A percentile compares a stretch with the other conserved stretches of the same genome.
These are phyloP conservation scores for Curvularia verruculosa DNA, from an alignment of 2,329 filamentous ascomycete genomes.

Conservation along the genomic window DNA sequence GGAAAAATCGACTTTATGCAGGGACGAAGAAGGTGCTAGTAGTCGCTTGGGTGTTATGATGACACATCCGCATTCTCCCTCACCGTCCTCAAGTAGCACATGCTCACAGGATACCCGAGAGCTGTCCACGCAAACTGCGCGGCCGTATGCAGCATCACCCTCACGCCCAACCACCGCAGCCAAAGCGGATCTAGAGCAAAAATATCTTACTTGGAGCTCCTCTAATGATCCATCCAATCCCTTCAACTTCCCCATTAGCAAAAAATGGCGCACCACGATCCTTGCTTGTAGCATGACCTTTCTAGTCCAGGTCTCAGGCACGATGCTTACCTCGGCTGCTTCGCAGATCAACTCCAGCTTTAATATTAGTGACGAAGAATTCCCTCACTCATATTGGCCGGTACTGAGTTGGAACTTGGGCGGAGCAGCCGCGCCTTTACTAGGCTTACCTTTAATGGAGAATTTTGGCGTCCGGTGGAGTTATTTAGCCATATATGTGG, in stretches of 20 bases:
- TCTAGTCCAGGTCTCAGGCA: slow-evolving; percentile 41
- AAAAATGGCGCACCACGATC: slow-evolving; percentile 53
- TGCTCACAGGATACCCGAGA: neutral
- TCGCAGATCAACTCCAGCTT: slow-evolving; percentile 50
- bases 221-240: slow-evolving; percentile 37
- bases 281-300: slow-evolving; percentile 53
- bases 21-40: neutral
- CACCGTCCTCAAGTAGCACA: neutral
- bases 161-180: neutral
- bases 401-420: slow-evolving; percentile 53
- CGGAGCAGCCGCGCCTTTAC: slow-evolving; percentile 50
- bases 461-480: slow-evolving; percentile 53
- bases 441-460: slow-evolving; percentile 54
- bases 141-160: neutral
- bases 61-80: neutral
- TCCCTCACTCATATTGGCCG: slow-evolving; percentile 52
- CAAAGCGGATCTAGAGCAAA: neutral
- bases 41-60: neutral
- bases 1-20: neutral
- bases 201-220: slow-evolving; percentile 28
- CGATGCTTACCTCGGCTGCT: slow-evolving; percentile 42
- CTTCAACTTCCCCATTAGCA: slow-evolving; percentile 51
- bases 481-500: slow-evolving; percentile 51
- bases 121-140: neutral
- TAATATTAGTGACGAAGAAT: slow-evolving; percentile 45